phyloP scores from a whole-genome alignment of 768 basidiomycete species.

The Leccinum ochraceum region DNA sequence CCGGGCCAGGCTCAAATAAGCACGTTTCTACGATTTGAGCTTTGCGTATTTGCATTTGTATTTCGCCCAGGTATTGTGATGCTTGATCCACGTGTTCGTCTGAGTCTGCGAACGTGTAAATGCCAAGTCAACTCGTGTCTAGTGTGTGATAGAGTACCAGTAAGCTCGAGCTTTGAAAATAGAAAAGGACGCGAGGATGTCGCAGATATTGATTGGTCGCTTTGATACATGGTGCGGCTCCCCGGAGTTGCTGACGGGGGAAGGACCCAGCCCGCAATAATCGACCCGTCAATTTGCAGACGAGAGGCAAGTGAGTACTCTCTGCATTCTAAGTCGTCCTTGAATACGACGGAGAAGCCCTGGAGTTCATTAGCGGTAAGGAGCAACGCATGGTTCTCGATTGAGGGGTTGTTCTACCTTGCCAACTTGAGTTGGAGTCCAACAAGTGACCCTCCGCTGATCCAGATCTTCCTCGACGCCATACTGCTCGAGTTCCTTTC shows the following conservation, averaged over 20 bases:
- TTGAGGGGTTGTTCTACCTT: constrained; percentile 20
- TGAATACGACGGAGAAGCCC: constrained; percentile 30
- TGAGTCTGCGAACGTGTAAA: constrained; percentile 27
- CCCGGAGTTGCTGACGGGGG: neutral
- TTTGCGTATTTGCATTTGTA: constrained; percentile 16
- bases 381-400: neutral
- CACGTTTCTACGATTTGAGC: neutral
- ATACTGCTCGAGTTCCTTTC: constrained; percentile 27
- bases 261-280: constrained; percentile 9
- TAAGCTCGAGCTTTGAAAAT: constrained; percentile 30
- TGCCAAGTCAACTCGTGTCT: no score
- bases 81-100: constrained; percentile 22
- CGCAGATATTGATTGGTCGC: constrained; percentile 4
- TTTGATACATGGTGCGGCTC: constrained; percentile 12
- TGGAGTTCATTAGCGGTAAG: constrained; percentile 11
- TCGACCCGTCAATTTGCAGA: constrained; percentile 24
- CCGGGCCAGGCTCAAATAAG: no score
- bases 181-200: constrained; percentile 23
- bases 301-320: constrained; percentile 6
- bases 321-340: constrained; percentile 11
- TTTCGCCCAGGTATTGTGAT: constrained; percentile 24
- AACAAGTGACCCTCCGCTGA: constrained; percentile 27
- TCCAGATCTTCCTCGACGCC: constrained; percentile 20
- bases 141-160: constrained; percentile 22
- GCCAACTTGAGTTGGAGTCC: constrained; percentile 29